A percentile compares a stretch with the other conserved stretches of the same genome.
phyloP scores from a whole-genome alignment of 805 yeast species.

The Lipomyces oligophaga region DNA sequence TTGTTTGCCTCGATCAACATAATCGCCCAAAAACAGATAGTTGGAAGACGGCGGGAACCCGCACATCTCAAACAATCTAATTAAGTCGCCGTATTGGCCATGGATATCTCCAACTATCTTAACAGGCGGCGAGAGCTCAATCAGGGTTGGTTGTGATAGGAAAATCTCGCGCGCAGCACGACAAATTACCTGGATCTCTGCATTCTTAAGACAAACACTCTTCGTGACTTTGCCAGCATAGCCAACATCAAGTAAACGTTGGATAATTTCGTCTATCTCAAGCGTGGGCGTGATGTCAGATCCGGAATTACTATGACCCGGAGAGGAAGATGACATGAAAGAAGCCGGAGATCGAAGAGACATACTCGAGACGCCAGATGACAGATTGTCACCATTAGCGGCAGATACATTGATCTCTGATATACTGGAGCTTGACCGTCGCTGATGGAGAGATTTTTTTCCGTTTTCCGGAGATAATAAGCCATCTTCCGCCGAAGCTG shows the following conservation, averaged over 20 bases:
- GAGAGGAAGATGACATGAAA: slow-evolving; percentile 1
- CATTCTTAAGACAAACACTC: slow-evolving; percentile 78
- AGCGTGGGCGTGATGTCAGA: slow-evolving; percentile 28
- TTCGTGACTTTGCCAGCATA: slow-evolving; percentile 92
- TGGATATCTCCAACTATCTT: slow-evolving; percentile 93
- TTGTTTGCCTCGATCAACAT: slow-evolving; percentile 97
- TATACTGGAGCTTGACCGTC: slow-evolving; percentile 1
- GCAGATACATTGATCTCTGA: slow-evolving; percentile 7
- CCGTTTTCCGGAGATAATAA: slow-evolving; percentile 1
- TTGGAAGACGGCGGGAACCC: slow-evolving; percentile 96
- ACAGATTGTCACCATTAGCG: no score
- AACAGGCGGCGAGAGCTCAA: slow-evolving; percentile 83
- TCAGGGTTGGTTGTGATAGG: slow-evolving; percentile 80
- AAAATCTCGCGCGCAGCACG: slow-evolving; percentile 84
- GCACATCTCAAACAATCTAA: slow-evolving; percentile 88
- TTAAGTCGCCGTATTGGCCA: slow-evolving; percentile 90
- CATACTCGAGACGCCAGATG: not conserved
- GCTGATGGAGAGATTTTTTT: slow-evolving; percentile 2
- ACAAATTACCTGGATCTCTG: slow-evolving; percentile 86
- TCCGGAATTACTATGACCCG: not conserved
- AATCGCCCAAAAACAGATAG: slow-evolving; percentile 90
- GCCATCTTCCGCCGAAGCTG: not conserved
- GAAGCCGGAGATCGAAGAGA: slow-evolving; percentile 3
- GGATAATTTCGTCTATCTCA: slow-evolving; percentile 85
- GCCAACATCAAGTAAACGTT: slow-evolving; percentile 89